Conservation (phyloP, 2,329 filamentous ascomycete genomes). For the Fusarium verticillioides region DNA sequence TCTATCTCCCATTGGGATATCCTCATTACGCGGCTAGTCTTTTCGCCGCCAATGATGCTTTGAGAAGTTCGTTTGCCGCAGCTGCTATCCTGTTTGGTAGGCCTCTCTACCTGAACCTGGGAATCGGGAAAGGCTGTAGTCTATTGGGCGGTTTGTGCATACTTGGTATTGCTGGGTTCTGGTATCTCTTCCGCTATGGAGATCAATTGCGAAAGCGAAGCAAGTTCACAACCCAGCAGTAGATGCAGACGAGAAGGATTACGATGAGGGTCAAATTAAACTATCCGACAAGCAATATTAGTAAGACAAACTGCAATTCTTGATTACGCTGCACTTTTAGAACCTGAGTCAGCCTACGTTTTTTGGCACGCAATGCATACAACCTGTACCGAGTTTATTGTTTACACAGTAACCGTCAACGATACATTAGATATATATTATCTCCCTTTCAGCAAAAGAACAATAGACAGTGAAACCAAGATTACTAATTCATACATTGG, state of each 20-base stretch:
- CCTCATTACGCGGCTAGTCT: background rate
- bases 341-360: background rate
- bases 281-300: rapidly evolving
- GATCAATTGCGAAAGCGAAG: background rate
- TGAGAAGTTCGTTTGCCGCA: background rate
- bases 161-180: background rate
- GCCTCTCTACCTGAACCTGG: background rate
- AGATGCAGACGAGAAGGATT: background rate
- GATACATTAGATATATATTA: too few relatives aligned
- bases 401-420: too few relatives aligned
- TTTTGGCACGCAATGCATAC: background rate
- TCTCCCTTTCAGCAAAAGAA: too few relatives aligned
- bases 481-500: rapidly evolving
- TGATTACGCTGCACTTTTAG: background rate
- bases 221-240: background rate
- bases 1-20: background rate
- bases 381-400: rapidly evolving
- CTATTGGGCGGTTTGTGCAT: background rate
- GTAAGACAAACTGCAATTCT: background rate
- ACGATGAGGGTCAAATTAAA: rapidly evolving
- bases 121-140: background rate
- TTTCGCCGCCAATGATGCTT: background rate
- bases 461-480: too few relatives aligned
- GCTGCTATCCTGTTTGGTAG: background rate
- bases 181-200: background rate